Percentiles rank a stretch among this genome's conserved stretches.
phyloP scores from a whole-genome alignment of 2,329 filamentous ascomycete genomes.

The Alternaria arbusti region DNA sequence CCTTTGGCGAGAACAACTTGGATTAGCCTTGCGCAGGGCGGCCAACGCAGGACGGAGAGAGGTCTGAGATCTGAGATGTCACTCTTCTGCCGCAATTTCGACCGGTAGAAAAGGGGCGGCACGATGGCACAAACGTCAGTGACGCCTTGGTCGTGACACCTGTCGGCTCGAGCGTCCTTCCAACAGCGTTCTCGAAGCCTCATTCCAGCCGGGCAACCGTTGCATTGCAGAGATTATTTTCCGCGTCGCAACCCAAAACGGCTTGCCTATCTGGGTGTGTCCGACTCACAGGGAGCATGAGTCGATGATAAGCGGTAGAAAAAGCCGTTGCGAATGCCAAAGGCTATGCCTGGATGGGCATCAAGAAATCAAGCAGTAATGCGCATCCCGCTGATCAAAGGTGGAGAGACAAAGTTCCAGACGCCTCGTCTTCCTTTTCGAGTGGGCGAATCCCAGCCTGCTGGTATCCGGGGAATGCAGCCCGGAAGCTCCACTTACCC shows the following conservation, averaged over 20 bases:
- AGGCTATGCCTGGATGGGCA: background rate
- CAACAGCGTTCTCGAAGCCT: constrained; percentile 32
- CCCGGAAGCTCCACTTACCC: constrained; percentile 31
- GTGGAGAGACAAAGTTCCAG: constrained; percentile 18
- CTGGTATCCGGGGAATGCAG: constrained; percentile 33
- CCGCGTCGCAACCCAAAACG: constrained; percentile 6
- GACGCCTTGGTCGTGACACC: constrained; percentile 7
- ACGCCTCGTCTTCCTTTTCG: constrained; percentile 20
- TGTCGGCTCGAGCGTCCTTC: constrained; percentile 40
- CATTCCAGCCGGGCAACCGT: constrained; percentile 17
- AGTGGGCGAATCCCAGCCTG: constrained; percentile 20
- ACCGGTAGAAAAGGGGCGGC: constrained; percentile 26
- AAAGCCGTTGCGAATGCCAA: background rate
- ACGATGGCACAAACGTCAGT: constrained; percentile 4
- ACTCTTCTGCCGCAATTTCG: constrained; percentile 26
- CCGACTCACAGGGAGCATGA: constrained; percentile 1
- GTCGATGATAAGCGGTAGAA: background rate
- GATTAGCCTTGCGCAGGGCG: constrained; percentile 7
- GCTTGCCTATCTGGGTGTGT: constrained; percentile 6
- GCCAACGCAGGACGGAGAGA: constrained; percentile 15
- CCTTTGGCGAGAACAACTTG: constrained; percentile 20
- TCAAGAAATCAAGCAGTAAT: background rate
- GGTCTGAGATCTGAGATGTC: constrained; percentile 26
- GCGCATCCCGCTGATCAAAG: constrained; percentile 14
- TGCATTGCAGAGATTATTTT: constrained; percentile 5